Conservation (phyloP, 1,139 yeast species). For the Kodamaea fungicola region DNA sequence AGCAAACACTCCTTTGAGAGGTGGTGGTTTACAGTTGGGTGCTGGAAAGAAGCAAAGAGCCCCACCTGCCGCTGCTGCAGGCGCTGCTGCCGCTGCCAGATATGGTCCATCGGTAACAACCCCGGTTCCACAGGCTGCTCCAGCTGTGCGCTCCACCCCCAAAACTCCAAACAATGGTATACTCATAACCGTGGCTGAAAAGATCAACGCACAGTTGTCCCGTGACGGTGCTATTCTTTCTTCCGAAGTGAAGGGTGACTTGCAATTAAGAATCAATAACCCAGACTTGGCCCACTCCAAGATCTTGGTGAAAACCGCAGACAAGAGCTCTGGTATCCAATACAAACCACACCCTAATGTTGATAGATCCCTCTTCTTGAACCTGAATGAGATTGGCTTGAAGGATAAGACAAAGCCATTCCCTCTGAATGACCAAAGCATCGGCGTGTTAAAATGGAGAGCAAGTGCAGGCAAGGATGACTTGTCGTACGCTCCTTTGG, state of each 20-base stretch:
- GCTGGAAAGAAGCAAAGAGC: slow-evolving; percentile 35
- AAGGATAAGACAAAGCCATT: slow-evolving; percentile 77
- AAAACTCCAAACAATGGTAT: slow-evolving; percentile 68
- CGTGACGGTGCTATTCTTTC: slow-evolving; percentile 79
- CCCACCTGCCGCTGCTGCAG: slow-evolving; percentile 22
- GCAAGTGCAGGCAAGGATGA: slow-evolving; percentile 60
- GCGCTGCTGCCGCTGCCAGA: slow-evolving; percentile 20
- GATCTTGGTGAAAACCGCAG: slow-evolving; percentile 53
- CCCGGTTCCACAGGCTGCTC: slow-evolving; percentile 17
- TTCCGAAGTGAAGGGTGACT: slow-evolving; percentile 85
- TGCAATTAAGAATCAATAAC: slow-evolving; percentile 83
- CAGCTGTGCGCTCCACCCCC: slow-evolving; percentile 25
- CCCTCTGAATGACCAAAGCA: slow-evolving; percentile 86
- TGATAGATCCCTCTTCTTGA: slow-evolving; percentile 68
- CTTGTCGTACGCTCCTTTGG: slow-evolving; percentile 61
- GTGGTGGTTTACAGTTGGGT: slow-evolving; percentile 81
- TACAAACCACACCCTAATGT: slow-evolving; percentile 96
- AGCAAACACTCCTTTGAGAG: slow-evolving; percentile 24
- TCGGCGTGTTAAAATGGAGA: slow-evolving; percentile 93
- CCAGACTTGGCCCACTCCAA: slow-evolving; percentile 63
- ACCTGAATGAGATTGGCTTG: slow-evolving; percentile 59
- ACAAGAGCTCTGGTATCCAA: slow-evolving; percentile 51
- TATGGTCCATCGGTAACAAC: slow-evolving; percentile 12
- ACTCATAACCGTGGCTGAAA: slow-evolving; percentile 73
- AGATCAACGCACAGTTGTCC: slow-evolving; percentile 68